Evolutionary conservation across 1,284 basidiomycete genomes (phyloP).

Genomic region (Sutorius eximius): DNA sequence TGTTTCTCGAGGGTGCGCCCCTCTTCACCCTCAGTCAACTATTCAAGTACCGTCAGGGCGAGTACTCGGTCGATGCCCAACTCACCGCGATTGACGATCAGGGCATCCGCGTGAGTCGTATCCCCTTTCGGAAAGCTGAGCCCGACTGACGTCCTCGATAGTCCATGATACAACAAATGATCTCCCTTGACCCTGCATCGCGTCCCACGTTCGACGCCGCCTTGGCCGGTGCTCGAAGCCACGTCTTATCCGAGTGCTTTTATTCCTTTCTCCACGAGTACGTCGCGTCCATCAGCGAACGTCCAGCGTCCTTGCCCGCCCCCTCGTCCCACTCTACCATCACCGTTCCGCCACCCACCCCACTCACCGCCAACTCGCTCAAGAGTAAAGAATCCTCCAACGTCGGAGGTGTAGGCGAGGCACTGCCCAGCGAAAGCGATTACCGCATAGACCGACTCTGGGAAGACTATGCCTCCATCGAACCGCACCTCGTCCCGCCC

Average conservation of each 20-base stretch:
- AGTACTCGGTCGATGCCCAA: conserved; percentile 75
- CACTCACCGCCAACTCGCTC: conserved; percentile 17
- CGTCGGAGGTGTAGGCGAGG: conserved; percentile 37
- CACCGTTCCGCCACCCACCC: conserved; percentile 28
- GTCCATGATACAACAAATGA: conserved; percentile 89
- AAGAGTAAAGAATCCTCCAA: conserved; percentile 31
- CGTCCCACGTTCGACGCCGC: conserved; percentile 85
- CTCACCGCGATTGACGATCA: conserved; percentile 80
- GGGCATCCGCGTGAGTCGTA: conserved; percentile 66
- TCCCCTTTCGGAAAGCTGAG: accelerated
- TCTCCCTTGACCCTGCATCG: conserved; percentile 72
- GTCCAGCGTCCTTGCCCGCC: conserved; percentile 48
- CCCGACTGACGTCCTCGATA: conserved; percentile 38
- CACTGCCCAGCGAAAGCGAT: conserved; percentile 77
- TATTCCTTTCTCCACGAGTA: conserved; percentile 95
- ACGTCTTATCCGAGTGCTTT: conserved; percentile 88
- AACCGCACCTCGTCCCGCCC: conserved; percentile 63
- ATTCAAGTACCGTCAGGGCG: conserved; percentile 91
- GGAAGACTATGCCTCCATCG: conserved; percentile 79
- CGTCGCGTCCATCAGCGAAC: conserved; percentile 76
- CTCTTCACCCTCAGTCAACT: conserved; percentile 94
- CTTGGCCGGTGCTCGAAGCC: conserved; percentile 75
- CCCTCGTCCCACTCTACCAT: conserved; percentile 36
- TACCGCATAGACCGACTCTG: conserved; percentile 75
- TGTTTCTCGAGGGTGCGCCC: conserved; percentile 93